Conservation (phyloP, 2,329 filamentous ascomycete genomes). For the Hypoxylon sp. region DNA sequence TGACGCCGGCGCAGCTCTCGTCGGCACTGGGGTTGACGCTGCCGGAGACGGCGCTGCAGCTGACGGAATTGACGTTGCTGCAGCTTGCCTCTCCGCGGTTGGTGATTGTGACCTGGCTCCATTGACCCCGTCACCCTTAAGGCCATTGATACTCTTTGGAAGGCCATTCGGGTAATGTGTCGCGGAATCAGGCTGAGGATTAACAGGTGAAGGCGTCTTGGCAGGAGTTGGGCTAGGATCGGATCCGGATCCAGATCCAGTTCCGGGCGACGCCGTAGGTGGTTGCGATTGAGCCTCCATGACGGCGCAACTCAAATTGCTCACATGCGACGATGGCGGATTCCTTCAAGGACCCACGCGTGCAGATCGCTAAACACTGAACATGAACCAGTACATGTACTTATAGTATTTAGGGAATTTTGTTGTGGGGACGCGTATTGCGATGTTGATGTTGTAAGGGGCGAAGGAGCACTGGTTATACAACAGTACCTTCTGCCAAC, state of each 20-base stretch:
- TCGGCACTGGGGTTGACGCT: slow-evolving; percentile 5
- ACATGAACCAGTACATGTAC: neutral
- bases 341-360: slow-evolving; percentile 19
- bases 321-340: slow-evolving; percentile 22
- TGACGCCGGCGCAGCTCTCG: slow-evolving; percentile 1
- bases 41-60: slow-evolving; percentile 1
- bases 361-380: slow-evolving; percentile 12
- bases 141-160: slow-evolving; percentile 40
- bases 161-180: slow-evolving; percentile 39
- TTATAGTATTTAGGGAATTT: slow-evolving; percentile 15
- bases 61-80: slow-evolving; percentile 18
- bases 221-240: slow-evolving; percentile 7
- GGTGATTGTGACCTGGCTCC: slow-evolving; percentile 9
- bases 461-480: slow-evolving; percentile 6
- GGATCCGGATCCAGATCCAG: neutral
- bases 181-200: slow-evolving; percentile 13
- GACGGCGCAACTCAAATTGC: slow-evolving; percentile 7
- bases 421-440: slow-evolving; percentile 20
- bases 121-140: slow-evolving; percentile 23
- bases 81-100: slow-evolving; percentile 4
- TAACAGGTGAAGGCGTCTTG: slow-evolving; percentile 15
- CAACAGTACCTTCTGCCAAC: too few species aligned
- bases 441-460: slow-evolving; percentile 1
- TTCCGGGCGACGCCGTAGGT: slow-evolving; percentile 15
- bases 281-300: slow-evolving; percentile 35